A percentile compares a stretch with the other conserved stretches of the same genome.
These are phyloP conservation scores for Fusarium duplospermum DNA, from an alignment of 2,329 filamentous ascomycete genomes.

Conservation along the genomic window DNA sequence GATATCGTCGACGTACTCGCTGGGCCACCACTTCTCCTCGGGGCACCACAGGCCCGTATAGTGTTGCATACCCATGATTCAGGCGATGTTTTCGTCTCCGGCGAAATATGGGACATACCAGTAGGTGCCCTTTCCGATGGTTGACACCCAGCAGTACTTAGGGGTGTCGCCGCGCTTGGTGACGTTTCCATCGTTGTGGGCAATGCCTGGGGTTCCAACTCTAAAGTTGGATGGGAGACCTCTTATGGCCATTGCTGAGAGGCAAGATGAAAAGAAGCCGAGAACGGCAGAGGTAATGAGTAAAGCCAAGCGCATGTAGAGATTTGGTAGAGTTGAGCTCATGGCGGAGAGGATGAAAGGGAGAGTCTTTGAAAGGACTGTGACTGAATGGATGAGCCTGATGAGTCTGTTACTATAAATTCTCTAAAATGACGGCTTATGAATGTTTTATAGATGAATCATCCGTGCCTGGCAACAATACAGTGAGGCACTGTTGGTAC, in stretches of 20 bases:
- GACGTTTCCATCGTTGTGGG: background rate
- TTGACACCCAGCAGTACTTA: background rate
- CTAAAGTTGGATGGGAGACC: background rate
- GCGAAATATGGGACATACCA: background rate
- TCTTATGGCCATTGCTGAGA: slow-evolving; percentile 1
- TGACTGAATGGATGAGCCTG: background rate
- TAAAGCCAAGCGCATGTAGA: background rate
- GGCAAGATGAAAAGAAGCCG: background rate
- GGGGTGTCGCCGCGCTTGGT: background rate
- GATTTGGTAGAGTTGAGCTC: background rate
- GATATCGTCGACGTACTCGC: slow-evolving; percentile 10
- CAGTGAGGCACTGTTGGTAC: background rate
- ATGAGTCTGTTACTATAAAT: background rate
- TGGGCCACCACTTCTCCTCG: slow-evolving; percentile 5
- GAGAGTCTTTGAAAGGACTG: background rate
- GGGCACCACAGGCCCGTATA: background rate
- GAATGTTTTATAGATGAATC: background rate
- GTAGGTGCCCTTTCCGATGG: background rate
- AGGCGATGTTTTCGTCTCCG: background rate
- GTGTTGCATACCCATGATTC: background rate
- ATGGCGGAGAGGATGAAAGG: background rate
- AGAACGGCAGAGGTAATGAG: background rate
- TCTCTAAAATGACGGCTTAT: background rate
- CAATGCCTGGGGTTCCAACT: background rate
- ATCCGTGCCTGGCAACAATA: background rate